Evolutionary conservation across 176 grass and related monocot species (phyloP).

Genomic region (Pharus latifolius): DNA sequence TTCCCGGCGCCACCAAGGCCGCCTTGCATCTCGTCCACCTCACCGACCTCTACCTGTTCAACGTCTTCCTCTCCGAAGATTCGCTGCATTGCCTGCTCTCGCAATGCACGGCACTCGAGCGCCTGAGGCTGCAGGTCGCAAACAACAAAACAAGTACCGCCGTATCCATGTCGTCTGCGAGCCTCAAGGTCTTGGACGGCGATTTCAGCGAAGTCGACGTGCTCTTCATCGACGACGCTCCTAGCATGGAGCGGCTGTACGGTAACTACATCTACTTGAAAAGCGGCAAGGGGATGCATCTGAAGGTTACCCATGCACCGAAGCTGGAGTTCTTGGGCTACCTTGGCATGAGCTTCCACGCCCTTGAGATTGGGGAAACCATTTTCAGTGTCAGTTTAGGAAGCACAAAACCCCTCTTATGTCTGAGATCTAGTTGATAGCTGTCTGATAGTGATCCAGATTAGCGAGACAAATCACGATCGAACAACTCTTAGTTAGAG

Average conservation of each 20-base stretch:
- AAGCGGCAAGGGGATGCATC: not conserved
- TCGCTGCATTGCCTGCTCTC: not conserved
- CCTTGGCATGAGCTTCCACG: not conserved
- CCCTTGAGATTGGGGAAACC: not conserved
- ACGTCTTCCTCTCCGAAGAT: not conserved
- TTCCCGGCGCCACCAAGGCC: slow-evolving; percentile 5
- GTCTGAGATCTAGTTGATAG: no score
- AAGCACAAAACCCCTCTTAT: no score
- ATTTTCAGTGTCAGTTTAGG: slow-evolving; percentile 3
- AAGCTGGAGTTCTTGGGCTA: slow-evolving; percentile 18
- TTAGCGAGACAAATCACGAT: no score
- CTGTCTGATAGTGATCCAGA: no score
- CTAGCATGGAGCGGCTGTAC: not conserved
- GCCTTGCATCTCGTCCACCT: not conserved
- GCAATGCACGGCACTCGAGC: slow-evolving; percentile 11
- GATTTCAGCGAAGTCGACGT: not conserved
- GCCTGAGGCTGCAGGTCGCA: not conserved
- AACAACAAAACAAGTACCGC: no score
- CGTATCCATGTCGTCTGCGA: not conserved
- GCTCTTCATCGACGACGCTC: slow-evolving; percentile 17
- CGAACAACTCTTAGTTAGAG: no score
- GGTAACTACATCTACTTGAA: not conserved
- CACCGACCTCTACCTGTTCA: not conserved
- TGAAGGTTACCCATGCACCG: slow-evolving; percentile 9
- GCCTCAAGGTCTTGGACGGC: not conserved